A percentile compares a stretch with the other conserved stretches of the same genome.
These are phyloP conservation scores for Fusarium praegraminearum DNA, from an alignment of 2,329 filamentous ascomycete species.

Conservation along the genomic window DNA sequence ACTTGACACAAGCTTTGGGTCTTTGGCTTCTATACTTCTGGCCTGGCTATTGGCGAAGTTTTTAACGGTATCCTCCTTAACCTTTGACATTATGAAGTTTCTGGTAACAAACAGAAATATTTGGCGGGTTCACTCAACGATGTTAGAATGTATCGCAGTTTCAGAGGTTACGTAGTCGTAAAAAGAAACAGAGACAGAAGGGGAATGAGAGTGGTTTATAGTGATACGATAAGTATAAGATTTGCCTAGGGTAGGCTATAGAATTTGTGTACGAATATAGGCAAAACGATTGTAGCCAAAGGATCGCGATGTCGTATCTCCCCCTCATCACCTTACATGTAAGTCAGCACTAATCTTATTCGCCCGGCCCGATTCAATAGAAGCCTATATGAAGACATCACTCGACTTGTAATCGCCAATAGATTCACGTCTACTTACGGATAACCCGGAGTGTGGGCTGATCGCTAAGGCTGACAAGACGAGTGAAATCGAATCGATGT, in stretches of 20 bases:
- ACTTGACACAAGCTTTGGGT: background rate
- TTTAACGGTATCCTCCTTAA: background rate
- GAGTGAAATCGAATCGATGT: background rate
- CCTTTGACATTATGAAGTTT: background rate
- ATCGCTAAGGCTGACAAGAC: background rate
- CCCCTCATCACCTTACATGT: no score
- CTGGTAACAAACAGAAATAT: background rate
- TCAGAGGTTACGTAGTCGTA: no score
- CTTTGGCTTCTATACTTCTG: background rate
- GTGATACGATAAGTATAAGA: background rate
- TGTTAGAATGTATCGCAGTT: no score
- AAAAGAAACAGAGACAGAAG: background rate
- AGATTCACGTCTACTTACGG: no score
- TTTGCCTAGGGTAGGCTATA: background rate
- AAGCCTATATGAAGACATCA: no score
- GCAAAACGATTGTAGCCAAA: background rate
- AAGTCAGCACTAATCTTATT: background rate
- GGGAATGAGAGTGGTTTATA: no score
- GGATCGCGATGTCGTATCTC: no score
- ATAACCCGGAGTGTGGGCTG: no score
- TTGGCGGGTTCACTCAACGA: background rate
- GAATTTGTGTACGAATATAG: background rate
- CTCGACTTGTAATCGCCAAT: background rate
- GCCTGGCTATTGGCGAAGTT: slow-evolving; percentile 6
- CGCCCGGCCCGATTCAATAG: background rate